Conservation (phyloP, 2,329 filamentous ascomycete species). For the Penicillium sp. region DNA sequence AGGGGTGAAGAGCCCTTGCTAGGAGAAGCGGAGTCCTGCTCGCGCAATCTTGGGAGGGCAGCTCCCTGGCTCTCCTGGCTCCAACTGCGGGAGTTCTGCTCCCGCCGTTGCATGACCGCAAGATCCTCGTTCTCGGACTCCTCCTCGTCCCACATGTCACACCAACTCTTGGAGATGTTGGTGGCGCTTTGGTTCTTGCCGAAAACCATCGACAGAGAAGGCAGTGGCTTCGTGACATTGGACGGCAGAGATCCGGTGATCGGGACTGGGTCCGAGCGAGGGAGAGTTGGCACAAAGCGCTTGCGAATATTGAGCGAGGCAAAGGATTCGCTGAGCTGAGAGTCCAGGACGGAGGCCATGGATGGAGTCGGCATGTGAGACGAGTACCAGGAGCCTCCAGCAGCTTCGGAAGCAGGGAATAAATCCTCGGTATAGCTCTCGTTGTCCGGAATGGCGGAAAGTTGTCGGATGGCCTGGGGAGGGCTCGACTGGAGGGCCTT, state of each 20-base stretch:
- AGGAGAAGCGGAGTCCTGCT: constrained; percentile 53
- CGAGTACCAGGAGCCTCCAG: constrained; percentile 69
- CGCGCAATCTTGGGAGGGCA: constrained; percentile 51
- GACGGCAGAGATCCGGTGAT: constrained; percentile 74
- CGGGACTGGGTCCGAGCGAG: constrained; percentile 60
- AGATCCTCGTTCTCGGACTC: constrained; percentile 61
- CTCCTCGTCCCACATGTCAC: constrained; percentile 95
- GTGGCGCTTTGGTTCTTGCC: constrained; percentile 64
- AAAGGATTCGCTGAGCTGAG: constrained; percentile 75
- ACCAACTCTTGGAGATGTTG: constrained; percentile 95
- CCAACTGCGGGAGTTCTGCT: constrained; percentile 70
- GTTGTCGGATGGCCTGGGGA: constrained; percentile 68
- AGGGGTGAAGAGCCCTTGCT: constrained; percentile 45
- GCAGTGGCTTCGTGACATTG: constrained; percentile 57
- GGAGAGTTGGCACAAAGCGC: constrained; percentile 44
- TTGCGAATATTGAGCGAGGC: constrained; percentile 61
- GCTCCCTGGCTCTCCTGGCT: constrained; percentile 67
- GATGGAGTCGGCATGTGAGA: constrained; percentile 73
- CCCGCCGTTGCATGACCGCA: constrained; percentile 55
- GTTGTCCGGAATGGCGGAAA: constrained; percentile 78
- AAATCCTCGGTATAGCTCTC: constrained; percentile 79
- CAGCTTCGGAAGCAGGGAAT: constrained; percentile 70
- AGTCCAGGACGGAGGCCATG: constrained; percentile 78
- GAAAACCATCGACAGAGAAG: constrained; percentile 74
- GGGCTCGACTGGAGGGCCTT: constrained; percentile 78